These are phyloP conservation scores for Chrysoporthe deuterocubensis DNA, from an alignment of 2,329 filamentous ascomycete species.

Conservation along the genomic window DNA sequence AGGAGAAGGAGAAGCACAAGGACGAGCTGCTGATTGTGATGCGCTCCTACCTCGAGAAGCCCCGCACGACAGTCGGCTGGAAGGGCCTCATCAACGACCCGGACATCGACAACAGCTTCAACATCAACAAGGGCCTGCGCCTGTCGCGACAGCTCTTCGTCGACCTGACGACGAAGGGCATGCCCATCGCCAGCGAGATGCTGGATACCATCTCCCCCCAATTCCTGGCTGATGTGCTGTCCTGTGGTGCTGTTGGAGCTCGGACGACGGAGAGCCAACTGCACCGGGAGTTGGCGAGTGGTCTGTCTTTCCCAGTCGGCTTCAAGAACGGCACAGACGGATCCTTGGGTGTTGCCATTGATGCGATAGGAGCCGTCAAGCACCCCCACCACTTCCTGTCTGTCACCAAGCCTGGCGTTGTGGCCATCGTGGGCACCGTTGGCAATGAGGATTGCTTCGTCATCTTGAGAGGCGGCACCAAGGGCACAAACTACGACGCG, in stretches of 20 bases:
- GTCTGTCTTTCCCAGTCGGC: conserved; percentile 93
- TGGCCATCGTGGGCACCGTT: conserved; percentile 90
- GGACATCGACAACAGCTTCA: conserved; percentile 96
- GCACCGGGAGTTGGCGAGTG: conserved; percentile 91
- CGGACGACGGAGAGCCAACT: conserved; percentile 95
- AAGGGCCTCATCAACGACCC: conserved; percentile 99
- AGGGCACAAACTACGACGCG: conserved; percentile 92
- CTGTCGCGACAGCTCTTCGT: conserved; percentile 89
- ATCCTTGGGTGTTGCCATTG: conserved; percentile 84
- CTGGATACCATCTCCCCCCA: conserved; percentile 97
- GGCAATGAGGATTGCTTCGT: conserved; percentile 98
- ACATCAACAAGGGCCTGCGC: conserved; percentile 96
- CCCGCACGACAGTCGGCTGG: conserved; percentile 96
- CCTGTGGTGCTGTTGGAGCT: conserved; percentile 92
- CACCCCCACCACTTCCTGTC: conserved; percentile 97
- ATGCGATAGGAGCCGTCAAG: conserved; percentile 90
- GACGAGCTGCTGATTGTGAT: conserved; percentile 93
- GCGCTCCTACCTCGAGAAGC: conserved; percentile 98
- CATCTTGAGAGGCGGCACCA: conserved; percentile 89
- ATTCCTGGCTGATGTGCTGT: conserved; percentile 91
- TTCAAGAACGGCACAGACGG: conserved; percentile 99
- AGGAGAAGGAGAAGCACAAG: conserved; percentile 84
- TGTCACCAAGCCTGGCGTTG: conserved; percentile 94
- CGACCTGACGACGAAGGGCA: conserved; percentile 86
- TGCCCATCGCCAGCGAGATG: conserved; percentile 98